These are phyloP conservation scores for Stevia rebaudiana DNA, from an alignment of 140 eudicot species.

Conservation along the genomic window DNA sequence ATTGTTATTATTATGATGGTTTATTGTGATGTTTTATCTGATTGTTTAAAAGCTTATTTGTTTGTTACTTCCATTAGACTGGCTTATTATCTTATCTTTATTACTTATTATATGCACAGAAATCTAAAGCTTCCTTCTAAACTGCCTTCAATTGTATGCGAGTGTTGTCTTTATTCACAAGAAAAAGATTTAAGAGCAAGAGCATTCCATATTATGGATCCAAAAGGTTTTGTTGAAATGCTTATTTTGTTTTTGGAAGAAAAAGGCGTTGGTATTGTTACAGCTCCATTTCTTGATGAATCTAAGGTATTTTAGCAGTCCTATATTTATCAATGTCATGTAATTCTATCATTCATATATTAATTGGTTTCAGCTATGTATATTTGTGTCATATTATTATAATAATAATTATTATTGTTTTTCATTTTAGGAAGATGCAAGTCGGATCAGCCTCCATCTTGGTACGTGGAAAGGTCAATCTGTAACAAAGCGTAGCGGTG, in stretches of 20 bases:
- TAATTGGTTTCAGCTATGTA: not conserved
- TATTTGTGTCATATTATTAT: not conserved
- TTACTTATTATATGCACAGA: slow-evolving; percentile 30
- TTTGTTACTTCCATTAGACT: slow-evolving; percentile 1
- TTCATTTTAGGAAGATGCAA: slow-evolving; percentile 37
- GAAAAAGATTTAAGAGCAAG: slow-evolving; percentile 71
- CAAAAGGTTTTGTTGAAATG: slow-evolving; percentile 75
- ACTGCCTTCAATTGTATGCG: slow-evolving; percentile 80
- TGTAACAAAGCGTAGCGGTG: slow-evolving; percentile 84
- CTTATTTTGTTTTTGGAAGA: slow-evolving; percentile 78
- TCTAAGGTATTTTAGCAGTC: slow-evolving; percentile 37
- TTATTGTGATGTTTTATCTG: too few species aligned
- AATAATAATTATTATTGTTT: not conserved
- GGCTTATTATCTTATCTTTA: slow-evolving; percentile 1
- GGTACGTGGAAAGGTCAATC: slow-evolving; percentile 93
- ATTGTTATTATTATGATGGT: too few species aligned
- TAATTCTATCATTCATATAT: not conserved
- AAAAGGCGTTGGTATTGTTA: slow-evolving; percentile 45
- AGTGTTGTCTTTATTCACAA: slow-evolving; percentile 69
- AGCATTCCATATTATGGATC: slow-evolving; percentile 88
- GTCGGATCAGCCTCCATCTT: slow-evolving; percentile 55
- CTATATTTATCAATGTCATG: not conserved
- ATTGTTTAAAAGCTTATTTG: not conserved
- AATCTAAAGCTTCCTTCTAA: slow-evolving; percentile 92
- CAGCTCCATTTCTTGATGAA: slow-evolving; percentile 53